phyloP scores from a whole-genome alignment of 1,284 basidiomycete species.

The Thecaphora frezii region DNA sequence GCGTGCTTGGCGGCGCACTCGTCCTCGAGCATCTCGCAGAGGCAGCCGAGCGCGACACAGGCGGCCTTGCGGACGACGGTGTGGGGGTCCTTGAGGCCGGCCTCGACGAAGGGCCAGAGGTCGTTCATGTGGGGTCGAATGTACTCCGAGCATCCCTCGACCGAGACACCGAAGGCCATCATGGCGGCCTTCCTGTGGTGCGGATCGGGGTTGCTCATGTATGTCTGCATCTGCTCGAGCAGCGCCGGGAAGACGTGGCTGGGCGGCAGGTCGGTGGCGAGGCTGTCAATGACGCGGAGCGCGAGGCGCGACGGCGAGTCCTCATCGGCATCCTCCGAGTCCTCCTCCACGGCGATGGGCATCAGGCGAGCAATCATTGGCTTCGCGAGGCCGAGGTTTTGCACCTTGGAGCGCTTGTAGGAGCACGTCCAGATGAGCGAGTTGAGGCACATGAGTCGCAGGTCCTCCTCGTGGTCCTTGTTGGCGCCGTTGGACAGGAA shows the following conservation, averaged over 20 bases:
- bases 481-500: constrained; percentile 83
- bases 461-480: constrained; percentile 73
- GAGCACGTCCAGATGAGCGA: constrained; percentile 91
- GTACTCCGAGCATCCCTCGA: constrained; percentile 97
- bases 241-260: constrained; percentile 95
- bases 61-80: constrained; percentile 88
- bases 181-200: constrained; percentile 85
- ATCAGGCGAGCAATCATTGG: constrained; percentile 88
- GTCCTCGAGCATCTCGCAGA: constrained; percentile 97
- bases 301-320: constrained; percentile 89
- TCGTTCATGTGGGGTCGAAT: constrained; percentile 90
- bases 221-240: constrained; percentile 64
- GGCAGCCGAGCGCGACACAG: constrained; percentile 89
- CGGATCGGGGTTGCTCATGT: constrained; percentile 59
- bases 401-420: constrained; percentile 92
- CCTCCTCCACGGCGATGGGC: constrained; percentile 87
- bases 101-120: constrained; percentile 93
- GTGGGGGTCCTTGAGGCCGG: constrained; percentile 81
- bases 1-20: constrained; percentile 84
- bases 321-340: constrained; percentile 80
- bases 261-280: constrained; percentile 91
- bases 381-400: constrained; percentile 79
- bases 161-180: constrained; percentile 91
- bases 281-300: constrained; percentile 89
- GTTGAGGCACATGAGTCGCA: constrained; percentile 89